A percentile compares a stretch with the other conserved stretches of the same genome.
These are phyloP conservation scores for Naematelia aurantialba DNA, from an alignment of 768 basidiomycete genomes.

Conservation along the genomic window DNA sequence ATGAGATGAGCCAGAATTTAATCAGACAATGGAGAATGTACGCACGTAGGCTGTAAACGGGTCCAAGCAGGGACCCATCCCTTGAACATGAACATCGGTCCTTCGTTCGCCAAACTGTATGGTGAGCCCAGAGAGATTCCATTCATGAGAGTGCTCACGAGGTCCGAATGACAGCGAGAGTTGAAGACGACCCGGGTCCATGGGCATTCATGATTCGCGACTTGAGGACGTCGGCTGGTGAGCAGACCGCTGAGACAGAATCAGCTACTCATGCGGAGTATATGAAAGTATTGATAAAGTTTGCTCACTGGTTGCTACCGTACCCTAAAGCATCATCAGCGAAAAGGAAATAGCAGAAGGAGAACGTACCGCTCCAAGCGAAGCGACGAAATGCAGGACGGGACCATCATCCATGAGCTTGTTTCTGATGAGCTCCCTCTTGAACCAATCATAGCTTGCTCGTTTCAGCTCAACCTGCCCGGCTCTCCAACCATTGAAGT, in stretches of 20 bases:
- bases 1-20: background rate
- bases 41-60: constrained; percentile 41
- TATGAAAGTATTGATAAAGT: constrained; percentile 6
- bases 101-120: constrained; percentile 34
- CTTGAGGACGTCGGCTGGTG: constrained; percentile 46
- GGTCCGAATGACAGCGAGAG: constrained; percentile 28
- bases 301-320: constrained; percentile 38
- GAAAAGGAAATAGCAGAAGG: background rate
- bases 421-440: constrained; percentile 70
- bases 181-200: constrained; percentile 32
- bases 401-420: constrained; percentile 77
- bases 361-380: constrained; percentile 70
- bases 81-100: constrained; percentile 44
- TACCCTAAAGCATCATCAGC: constrained; percentile 19
- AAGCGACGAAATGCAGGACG: constrained; percentile 74
- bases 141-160: constrained; percentile 21
- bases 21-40: background rate
- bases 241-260: constrained; percentile 31
- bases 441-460: constrained; percentile 85
- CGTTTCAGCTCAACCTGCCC: background rate
- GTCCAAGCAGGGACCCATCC: constrained; percentile 48
- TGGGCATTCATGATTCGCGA: constrained; percentile 44
- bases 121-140: constrained; percentile 3
- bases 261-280: constrained; percentile 10
- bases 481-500: background rate